A percentile compares a stretch with the other conserved stretches of the same genome.
Conservation (phyloP, 1,284 basidiomycete genomes). For the Heterobasidion annosum region DNA sequence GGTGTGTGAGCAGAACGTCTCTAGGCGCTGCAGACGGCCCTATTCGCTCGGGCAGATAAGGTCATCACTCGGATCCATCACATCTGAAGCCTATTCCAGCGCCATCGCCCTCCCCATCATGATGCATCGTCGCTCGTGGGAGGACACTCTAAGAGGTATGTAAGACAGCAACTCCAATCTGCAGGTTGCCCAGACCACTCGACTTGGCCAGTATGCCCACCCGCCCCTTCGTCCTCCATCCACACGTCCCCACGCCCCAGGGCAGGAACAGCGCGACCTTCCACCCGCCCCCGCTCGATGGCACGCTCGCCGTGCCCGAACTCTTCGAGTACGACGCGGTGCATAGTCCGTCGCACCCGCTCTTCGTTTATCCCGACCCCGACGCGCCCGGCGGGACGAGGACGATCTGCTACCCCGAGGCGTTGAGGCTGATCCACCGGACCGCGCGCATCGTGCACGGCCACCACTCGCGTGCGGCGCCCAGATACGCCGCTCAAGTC, state of each 20-base stretch:
- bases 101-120: no score
- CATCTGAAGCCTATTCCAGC: no score
- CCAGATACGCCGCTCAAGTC: neutral
- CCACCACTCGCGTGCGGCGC: neutral
- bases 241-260: neutral
- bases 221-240: neutral
- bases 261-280: neutral
- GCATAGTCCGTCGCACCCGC: slow-evolving; percentile 1
- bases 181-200: no score
- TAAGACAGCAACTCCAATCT: no score
- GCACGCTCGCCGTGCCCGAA: slow-evolving; percentile 2
- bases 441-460: neutral
- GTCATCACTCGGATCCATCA: no score
- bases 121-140: no score
- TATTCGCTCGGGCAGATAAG: no score
- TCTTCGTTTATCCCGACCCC: slow-evolving; percentile 1
- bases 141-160: no score
- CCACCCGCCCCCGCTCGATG: slow-evolving; percentile 7
- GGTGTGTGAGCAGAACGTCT: no score
- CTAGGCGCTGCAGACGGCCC: no score
- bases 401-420: slow-evolving; percentile 2
- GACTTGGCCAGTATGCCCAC: no score
- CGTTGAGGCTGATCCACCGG: neutral
- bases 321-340: slow-evolving; percentile 1
- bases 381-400: neutral